Evolutionary conservation across 139 green algal species (phyloP), one percentile per base, ranked within the genome.

Genomic region (Ulvella scutata): DNA sequence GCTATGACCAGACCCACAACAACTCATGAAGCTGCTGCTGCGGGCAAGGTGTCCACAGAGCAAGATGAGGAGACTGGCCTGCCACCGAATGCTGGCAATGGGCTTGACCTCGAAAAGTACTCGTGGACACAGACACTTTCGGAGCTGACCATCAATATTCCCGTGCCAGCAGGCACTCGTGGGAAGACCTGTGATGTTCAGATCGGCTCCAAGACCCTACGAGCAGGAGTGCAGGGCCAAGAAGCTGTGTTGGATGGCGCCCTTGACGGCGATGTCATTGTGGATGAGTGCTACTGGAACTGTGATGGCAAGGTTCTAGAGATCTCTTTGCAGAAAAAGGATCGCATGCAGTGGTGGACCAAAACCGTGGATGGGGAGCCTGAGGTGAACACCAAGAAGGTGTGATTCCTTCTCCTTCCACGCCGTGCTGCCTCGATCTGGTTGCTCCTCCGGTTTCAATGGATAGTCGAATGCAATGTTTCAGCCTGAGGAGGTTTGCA

Each of bases 331-430:
- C 77, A 81, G 35, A 98, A 99, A 83, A 73, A 79, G 9, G 82
- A 94, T 59, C 79, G 78, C 60, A 97, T 98, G 95, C 77, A 91
- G 72, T 99, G 95, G 94, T 98, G 94, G 94, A 77, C 74, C 21
- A 43, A 29, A 13, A 84, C 98, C n/a, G 76, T 77, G 26, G 38
- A 89, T 43, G 88, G 90, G 7, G 84, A 97, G 40, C 83, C 87
- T 7, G 84, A 87, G 40, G 97, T 99, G 73, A 85, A 98, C 82
- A 91, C 85, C 7, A 86, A 93, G 74, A 93, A 92, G 79, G 87
- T 77, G 35, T 20, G 6, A 17, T 3, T 33, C 3, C 35, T n/a
- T n/a, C n/a, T n/a, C n/a, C n/a, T n/a, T n/a, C n/a, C n/a, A n/a
- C n/a, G n/a, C n/a, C n/a, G n/a, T n/a, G n/a, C n/a, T n/a, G n/a